A percentile compares a stretch with the other conserved stretches of the same genome.
These are phyloP conservation scores for Phytophthora crassamura DNA, from an alignment of 352 stramenopile genomes.

Conservation along the genomic window DNA sequence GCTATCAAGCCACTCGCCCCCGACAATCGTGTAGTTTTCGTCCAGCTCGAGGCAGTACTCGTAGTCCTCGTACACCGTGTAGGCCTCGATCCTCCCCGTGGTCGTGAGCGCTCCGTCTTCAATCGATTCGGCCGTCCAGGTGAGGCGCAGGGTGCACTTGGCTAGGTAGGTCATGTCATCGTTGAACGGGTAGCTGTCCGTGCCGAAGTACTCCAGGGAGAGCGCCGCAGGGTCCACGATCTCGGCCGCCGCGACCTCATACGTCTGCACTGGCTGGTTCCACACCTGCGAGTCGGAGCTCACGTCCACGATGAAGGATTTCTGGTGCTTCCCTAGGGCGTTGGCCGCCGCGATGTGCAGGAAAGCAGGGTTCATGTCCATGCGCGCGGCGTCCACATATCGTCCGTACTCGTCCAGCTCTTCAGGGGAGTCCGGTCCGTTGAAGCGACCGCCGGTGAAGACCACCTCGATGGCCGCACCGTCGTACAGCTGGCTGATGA, in stretches of 20 bases:
- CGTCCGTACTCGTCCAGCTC: slow-evolving; percentile 57
- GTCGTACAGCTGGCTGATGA: slow-evolving; percentile 54
- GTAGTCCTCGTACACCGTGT: slow-evolving; percentile 47
- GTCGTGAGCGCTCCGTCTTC: slow-evolving; percentile 49
- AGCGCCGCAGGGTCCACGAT: slow-evolving; percentile 36
- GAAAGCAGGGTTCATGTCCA: slow-evolving; percentile 55
- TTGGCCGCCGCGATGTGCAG: slow-evolving; percentile 61
- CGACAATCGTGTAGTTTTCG: slow-evolving; percentile 48
- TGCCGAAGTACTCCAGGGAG: slow-evolving; percentile 42
- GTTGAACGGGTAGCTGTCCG: slow-evolving; percentile 64
- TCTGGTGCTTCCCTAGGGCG: slow-evolving; percentile 47
- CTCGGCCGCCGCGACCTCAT: slow-evolving; percentile 39
- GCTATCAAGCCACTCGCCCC: slow-evolving; percentile 47
- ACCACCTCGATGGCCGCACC: slow-evolving; percentile 40
- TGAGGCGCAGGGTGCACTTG: slow-evolving; percentile 53
- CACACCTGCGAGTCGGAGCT: slow-evolving; percentile 48
- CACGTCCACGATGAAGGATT: slow-evolving; percentile 61
- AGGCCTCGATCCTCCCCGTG: slow-evolving; percentile 31
- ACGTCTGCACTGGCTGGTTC: slow-evolving; percentile 67
- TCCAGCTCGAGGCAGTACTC: slow-evolving; percentile 54
- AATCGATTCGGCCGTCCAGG: slow-evolving; percentile 52
- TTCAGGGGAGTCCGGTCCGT: slow-evolving; percentile 33
- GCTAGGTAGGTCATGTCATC: slow-evolving; percentile 33
- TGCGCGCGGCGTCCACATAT: slow-evolving; percentile 45
- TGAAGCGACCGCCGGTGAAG: slow-evolving; percentile 51